Conservation (phyloP, 1,139 yeast genomes). For the Scheffersomyces quercinus region DNA sequence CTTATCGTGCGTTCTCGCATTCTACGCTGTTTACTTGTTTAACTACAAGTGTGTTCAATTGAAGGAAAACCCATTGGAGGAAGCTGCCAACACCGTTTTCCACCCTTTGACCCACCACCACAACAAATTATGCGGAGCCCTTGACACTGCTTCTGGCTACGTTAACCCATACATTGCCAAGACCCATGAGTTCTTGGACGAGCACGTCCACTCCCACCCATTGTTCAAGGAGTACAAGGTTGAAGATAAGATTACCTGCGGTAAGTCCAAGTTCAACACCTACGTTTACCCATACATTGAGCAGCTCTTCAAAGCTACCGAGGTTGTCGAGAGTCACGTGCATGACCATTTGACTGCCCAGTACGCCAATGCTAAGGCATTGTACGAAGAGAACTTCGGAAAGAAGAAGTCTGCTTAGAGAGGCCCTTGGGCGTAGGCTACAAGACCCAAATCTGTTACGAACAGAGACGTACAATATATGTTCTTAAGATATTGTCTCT, state of each 20-base stretch:
- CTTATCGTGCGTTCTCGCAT: constrained; percentile 28
- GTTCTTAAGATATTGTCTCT: too few relatives aligned
- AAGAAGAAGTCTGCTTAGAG: too few relatives aligned
- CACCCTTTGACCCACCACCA: constrained; percentile 44
- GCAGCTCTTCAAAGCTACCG: constrained; percentile 31
- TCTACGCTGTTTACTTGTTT: constrained; percentile 41
- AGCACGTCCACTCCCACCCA: constrained; percentile 37
- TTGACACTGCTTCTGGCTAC: constrained; percentile 29
- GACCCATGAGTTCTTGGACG: constrained; percentile 34
- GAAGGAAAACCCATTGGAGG: constrained; percentile 32
- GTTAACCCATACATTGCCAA: constrained; percentile 33
- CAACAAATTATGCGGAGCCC: constrained; percentile 35
- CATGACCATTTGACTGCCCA: constrained; percentile 19
- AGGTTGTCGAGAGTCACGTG: constrained; percentile 30
- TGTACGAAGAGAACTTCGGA: not conserved
- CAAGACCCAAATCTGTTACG: too few relatives aligned
- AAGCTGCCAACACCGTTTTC: constrained; percentile 27
- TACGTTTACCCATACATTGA: constrained; percentile 30
- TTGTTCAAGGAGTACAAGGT: constrained; percentile 36
- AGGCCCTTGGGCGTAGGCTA: too few relatives aligned
- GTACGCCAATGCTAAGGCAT: constrained; percentile 15
- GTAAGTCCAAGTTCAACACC: constrained; percentile 17
- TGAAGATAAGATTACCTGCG: constrained; percentile 26
- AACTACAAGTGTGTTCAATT: constrained; percentile 43
- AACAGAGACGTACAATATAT: too few relatives aligned